Conservation (phyloP, 257 asterid species). For the Solanum rostratum region DNA sequence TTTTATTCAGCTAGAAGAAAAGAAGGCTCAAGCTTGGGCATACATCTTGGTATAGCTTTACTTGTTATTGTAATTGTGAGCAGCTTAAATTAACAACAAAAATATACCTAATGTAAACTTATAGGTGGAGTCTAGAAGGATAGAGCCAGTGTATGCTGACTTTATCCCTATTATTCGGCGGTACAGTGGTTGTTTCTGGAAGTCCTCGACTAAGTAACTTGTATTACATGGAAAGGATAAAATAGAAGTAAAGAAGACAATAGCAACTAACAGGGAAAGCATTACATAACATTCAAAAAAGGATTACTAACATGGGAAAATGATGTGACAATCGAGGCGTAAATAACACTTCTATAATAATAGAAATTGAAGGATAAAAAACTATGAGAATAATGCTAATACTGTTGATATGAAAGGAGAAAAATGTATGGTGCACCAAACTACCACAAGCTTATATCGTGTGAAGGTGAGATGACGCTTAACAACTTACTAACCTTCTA, state of each 20-base stretch:
- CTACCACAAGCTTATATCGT: not conserved
- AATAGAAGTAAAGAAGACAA: not conserved
- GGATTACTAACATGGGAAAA: not conserved
- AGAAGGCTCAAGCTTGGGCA: not conserved
- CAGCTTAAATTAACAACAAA: not conserved
- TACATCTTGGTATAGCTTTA: not conserved
- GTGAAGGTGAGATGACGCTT: not conserved
- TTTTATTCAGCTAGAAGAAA: not conserved
- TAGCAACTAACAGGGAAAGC: not conserved
- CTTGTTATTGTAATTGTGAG: not conserved
- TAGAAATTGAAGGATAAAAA: not conserved
- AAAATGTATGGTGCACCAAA: not conserved
- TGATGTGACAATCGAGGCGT: not conserved
- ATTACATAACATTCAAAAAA: no score
- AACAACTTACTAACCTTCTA: not conserved
- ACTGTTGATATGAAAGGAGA: not conserved
- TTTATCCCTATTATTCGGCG: no score
- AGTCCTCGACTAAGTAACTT: not conserved
- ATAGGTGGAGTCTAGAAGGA: not conserved
- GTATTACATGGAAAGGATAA: not conserved
- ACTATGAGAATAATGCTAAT: not conserved
- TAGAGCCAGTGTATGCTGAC: not conserved
- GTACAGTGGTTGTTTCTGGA: not conserved
- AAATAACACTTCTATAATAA: not conserved
- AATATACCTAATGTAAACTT: not conserved